These are phyloP conservation scores for Phaseolus lunatus DNA, from an alignment of 306 rosid species.

Conservation along the genomic window DNA sequence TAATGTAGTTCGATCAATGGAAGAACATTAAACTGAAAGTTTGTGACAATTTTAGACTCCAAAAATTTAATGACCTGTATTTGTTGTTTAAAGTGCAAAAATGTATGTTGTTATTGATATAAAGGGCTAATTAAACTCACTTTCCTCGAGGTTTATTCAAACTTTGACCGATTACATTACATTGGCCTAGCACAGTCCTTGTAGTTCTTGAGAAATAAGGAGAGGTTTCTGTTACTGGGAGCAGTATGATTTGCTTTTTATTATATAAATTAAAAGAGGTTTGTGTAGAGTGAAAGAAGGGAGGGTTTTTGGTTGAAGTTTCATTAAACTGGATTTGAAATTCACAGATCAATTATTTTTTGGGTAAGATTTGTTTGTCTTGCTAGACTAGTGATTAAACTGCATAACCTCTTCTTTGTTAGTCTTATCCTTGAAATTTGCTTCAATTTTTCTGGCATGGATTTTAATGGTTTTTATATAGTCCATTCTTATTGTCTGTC, in stretches of 20 bases:
- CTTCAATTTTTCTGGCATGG: constrained; percentile 10
- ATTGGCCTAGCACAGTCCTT: background rate
- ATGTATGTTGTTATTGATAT: background rate
- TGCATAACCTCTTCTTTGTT: constrained; percentile 5
- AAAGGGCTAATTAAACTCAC: background rate
- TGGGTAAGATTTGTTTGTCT: constrained; percentile 5
- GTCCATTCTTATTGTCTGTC: constrained; percentile 33
- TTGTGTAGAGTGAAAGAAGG: background rate
- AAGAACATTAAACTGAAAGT: constrained; percentile 11
- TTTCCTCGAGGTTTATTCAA: background rate
- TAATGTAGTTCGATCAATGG: background rate
- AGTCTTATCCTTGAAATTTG: background rate
- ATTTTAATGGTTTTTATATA: constrained; percentile 11
- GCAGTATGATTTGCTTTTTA: background rate
- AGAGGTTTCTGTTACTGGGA: background rate
- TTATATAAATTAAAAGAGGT: background rate
- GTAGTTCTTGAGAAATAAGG: constrained; percentile 2
- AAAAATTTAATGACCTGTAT: background rate
- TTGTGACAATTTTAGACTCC: constrained; percentile 4
- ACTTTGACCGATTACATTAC: background rate
- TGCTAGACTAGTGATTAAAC: background rate
- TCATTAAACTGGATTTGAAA: too few species aligned
- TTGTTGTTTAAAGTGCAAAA: background rate
- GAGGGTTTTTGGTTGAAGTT: too few species aligned
- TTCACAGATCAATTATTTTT: background rate